Evolutionary conservation across 169 alveolate species (phyloP), one percentile per base, ranked within the genome.

Genomic region (Plasmodium yoelii): DNA sequence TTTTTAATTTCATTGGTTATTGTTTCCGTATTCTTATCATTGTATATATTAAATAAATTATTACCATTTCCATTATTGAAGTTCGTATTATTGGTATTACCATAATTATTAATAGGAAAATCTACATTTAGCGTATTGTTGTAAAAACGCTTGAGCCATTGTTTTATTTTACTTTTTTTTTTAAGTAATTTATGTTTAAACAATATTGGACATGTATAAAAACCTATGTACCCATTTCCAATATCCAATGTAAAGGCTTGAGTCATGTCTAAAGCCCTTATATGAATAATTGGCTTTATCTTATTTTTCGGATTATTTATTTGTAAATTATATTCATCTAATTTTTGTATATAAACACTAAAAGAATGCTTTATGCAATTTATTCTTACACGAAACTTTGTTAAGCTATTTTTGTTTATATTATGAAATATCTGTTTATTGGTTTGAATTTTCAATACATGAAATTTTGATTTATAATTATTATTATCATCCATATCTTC

Each of bases 231-330:
- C 13, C 74, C 91, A 69, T 71, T 86, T 44, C 91, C 91, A 34
- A 86, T 69, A 24, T 86, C 87, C 39, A 86, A 53, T 42, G 91
- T 22, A 63, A 86, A 86, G 7, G 91, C 91, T 60, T 86, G 91
- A 8, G 91, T 86, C 91, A 86, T 86, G 53, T 86, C 91, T 70
- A 86, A 39, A 10, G 91, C 91, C 53, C 91, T 68, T 15, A 86
- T 71, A 57, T 86, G 87, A 26, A 86, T 86, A 86, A 86, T 86
- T 57, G 91, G 91, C 55, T 71, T 86, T 59, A 86, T 86, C 47
- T 86, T 86, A 86, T 86, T 86, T 55, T 86, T 86, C 64, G 74
- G 74, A 53, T 56, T 71, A 86, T 69, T 86, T 13, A 47, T 18
- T 9, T 59, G 34, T 22, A 86, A 19, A 55, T 69, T 86, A 28